These are phyloP conservation scores for Skeletonema grethae DNA, from an alignment of 108 stramenopile species.

Conservation along the genomic window DNA sequence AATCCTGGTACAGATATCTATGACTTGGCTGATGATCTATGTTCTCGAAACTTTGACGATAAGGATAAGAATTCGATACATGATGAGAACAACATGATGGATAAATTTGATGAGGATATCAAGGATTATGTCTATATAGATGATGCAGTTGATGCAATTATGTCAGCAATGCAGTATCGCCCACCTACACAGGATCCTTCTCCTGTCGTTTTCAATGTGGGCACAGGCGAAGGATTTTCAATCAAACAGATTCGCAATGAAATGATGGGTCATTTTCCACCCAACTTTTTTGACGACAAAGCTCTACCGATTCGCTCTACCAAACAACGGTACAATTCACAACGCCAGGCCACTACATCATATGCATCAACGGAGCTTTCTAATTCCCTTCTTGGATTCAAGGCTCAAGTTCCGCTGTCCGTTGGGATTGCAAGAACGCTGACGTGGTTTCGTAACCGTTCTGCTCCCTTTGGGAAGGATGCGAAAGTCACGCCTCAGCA, in stretches of 20 bases:
- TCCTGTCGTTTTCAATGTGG: slow-evolving; percentile 83
- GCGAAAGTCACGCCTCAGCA: slow-evolving; percentile 12
- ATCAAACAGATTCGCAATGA: slow-evolving; percentile 46
- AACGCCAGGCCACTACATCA: slow-evolving; percentile 28
- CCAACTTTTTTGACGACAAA: not conserved
- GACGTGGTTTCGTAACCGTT: slow-evolving; percentile 81
- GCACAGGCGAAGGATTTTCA: slow-evolving; percentile 59
- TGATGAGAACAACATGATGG: not conserved
- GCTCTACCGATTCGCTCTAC: not conserved
- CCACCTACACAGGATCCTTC: slow-evolving; percentile 15
- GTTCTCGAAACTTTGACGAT: slow-evolving; percentile 16
- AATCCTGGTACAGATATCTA: slow-evolving; percentile 71
- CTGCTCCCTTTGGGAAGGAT: slow-evolving; percentile 62
- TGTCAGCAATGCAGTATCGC: slow-evolving; percentile 81
- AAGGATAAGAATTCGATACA: not conserved
- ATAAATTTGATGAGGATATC: slow-evolving; percentile 26
- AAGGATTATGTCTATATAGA: slow-evolving; percentile 88
- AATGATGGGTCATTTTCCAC: slow-evolving; percentile 57
- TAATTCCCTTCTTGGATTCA: slow-evolving; percentile 60
- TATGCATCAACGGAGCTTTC: slow-evolving; percentile 65
- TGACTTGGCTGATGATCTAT: slow-evolving; percentile 78
- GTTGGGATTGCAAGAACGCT: slow-evolving; percentile 67
- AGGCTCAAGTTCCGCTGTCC: slow-evolving; percentile 56
- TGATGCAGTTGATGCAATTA: slow-evolving; percentile 86
- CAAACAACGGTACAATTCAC: not conserved